These are phyloP conservation scores for Coemansia sp. DNA, from an alignment of 192 early-diverging fungal species.

Conservation along the genomic window DNA sequence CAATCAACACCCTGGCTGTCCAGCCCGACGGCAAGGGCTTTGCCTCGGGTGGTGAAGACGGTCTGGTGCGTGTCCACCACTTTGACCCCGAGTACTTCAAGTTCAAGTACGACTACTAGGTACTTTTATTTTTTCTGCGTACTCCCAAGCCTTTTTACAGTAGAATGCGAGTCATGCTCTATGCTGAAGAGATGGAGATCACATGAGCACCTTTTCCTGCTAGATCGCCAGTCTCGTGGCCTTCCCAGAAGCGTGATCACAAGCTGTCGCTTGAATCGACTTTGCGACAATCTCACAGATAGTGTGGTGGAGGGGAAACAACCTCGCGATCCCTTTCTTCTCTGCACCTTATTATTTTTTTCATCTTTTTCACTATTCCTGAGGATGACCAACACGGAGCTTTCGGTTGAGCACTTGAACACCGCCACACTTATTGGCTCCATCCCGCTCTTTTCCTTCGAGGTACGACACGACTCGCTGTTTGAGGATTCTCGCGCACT, in stretches of 20 bases:
- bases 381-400: constrained; percentile 34
- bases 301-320: background rate
- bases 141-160: background rate
- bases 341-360: background rate
- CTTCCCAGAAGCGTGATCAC: background rate
- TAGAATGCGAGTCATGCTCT: background rate
- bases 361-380: background rate
- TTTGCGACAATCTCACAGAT: background rate
- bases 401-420: constrained; percentile 4
- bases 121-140: background rate
- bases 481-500: constrained; percentile 65
- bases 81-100: constrained; percentile 95
- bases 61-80: constrained; percentile 94
- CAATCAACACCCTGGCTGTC: constrained; percentile 98
- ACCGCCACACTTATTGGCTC: constrained; percentile 18
- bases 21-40: constrained; percentile 93
- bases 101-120: constrained; percentile 71
- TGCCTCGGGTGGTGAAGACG: constrained; percentile 97
- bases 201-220: background rate
- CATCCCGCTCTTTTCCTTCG: constrained; percentile 33
- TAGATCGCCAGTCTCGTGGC: background rate
- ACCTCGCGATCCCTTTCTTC: background rate
- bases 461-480: constrained; percentile 56
- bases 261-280: background rate
- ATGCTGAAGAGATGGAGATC: background rate